Conservation (phyloP, 768 basidiomycete species). For the Russula dissimulans region DNA sequence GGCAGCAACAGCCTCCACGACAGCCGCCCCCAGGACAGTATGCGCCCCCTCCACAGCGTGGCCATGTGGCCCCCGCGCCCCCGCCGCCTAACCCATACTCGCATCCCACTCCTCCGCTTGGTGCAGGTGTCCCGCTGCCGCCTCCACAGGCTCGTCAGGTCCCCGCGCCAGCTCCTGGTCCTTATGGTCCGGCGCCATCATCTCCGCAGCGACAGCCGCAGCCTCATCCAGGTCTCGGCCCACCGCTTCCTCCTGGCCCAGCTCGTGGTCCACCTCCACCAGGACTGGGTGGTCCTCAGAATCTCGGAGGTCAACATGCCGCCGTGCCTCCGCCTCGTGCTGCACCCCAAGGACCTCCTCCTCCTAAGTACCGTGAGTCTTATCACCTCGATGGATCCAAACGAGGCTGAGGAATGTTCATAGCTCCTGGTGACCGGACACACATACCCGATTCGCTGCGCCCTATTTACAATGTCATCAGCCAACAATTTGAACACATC, state of each 20-base stretch:
- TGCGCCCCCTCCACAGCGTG: conserved; percentile 26
- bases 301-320: neutral
- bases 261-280: conserved; percentile 26
- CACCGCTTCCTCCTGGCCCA: conserved; percentile 17
- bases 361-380: conserved; percentile 55
- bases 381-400: neutral
- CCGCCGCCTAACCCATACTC: conserved; percentile 29
- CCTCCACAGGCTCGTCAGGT: conserved; percentile 24
- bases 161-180: conserved; percentile 19
- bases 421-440: conserved; percentile 84
- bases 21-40: conserved; percentile 33
- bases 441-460: conserved; percentile 71
- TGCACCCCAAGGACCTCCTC: conserved; percentile 8
- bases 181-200: conserved; percentile 22
- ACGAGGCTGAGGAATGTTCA: conserved; percentile 8
- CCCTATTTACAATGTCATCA: conserved; percentile 60
- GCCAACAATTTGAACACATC: conserved; percentile 51
- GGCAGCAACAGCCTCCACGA: conserved; percentile 18
- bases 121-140: conserved; percentile 24
- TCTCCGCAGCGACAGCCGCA: conserved; percentile 10
- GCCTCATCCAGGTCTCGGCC: conserved; percentile 7
- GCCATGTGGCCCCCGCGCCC: conserved; percentile 2
- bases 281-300: conserved; percentile 1
- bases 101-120: conserved; percentile 37
- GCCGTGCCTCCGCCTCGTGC: conserved; percentile 10